Conservation (phyloP, 352 stramenopile species). For the Chrysophaeum taylorii region DNA sequence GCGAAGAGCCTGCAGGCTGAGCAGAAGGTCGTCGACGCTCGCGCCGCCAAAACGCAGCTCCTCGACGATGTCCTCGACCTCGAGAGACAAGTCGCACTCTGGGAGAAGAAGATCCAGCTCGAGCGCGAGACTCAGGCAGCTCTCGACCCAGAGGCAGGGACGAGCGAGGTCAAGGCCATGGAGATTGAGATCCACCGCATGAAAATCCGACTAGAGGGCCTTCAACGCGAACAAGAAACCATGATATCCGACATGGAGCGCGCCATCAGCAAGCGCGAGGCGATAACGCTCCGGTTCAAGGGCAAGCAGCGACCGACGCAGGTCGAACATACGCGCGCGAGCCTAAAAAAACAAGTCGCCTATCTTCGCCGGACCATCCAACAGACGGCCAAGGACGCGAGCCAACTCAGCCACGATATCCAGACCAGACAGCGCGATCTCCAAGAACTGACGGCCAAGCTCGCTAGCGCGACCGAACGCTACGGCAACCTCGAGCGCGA, state of each 20-base stretch:
- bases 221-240: constrained; percentile 76
- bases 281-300: constrained; percentile 59
- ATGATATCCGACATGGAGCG: constrained; percentile 86
- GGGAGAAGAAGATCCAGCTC: constrained; percentile 91
- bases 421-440: constrained; percentile 36
- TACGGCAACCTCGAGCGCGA: constrained; percentile 28
- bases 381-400: constrained; percentile 41
- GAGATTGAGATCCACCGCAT: constrained; percentile 90
- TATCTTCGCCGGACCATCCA: neutral
- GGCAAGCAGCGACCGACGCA: constrained; percentile 12
- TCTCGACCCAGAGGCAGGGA: constrained; percentile 76
- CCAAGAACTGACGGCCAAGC: constrained; percentile 55
- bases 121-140: constrained; percentile 87
- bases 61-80: constrained; percentile 74
- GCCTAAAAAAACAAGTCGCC: constrained; percentile 62
- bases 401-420: constrained; percentile 47
- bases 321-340: constrained; percentile 60
- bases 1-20: constrained; percentile 57
- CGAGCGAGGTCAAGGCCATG: constrained; percentile 76
- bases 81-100: constrained; percentile 80
- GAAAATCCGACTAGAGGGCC: constrained; percentile 71
- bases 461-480: constrained; percentile 42
- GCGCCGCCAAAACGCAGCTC: constrained; percentile 67
- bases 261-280: constrained; percentile 77
- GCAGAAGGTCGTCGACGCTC: constrained; percentile 53